phyloP scores from a whole-genome alignment of 441 rosid species.

The Adansonia madagascariensis region DNA sequence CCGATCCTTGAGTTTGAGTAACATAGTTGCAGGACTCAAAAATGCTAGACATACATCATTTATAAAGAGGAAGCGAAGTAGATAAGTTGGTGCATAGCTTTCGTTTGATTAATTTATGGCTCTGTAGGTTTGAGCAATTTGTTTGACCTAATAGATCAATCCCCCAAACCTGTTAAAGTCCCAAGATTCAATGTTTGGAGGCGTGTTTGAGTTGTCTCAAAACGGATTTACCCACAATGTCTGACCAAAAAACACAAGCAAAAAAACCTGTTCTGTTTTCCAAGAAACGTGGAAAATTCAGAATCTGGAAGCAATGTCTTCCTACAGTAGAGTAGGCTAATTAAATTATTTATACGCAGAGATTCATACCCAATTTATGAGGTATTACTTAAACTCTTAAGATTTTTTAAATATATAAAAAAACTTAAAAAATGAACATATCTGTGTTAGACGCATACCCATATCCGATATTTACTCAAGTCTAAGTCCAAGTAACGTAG shows the following conservation, averaged over 20 bases:
- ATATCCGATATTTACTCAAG: not conserved
- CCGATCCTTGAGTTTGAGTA: no score
- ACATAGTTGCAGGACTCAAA: not conserved
- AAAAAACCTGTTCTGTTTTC: not conserved
- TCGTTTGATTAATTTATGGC: not conserved
- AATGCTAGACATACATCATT: not conserved
- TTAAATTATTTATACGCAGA: not conserved
- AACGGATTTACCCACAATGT: not conserved
- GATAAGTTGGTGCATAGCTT: slow-evolving; percentile 5
- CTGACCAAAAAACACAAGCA: slow-evolving; percentile 4
- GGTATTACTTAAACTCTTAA: no score
- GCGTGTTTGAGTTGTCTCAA: not conserved
- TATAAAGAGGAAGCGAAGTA: not conserved
- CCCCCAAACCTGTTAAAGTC: not conserved
- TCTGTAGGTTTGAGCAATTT: not conserved
- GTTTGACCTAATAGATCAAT: slow-evolving; percentile 1
- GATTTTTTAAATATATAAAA: no score
- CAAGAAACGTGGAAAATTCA: not conserved
- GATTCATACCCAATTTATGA: not conserved
- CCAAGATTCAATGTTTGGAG: not conserved
- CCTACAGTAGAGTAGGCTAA: not conserved
- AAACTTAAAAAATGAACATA: no score
- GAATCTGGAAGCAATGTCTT: not conserved
- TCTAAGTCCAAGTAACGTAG: not conserved
- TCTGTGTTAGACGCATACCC: not conserved